Evolutionary conservation across 192 early-diverging fungal genomes (phyloP), one percentile per base, ranked within the genome.

Genomic region (Cladochytrium replicatum): DNA sequence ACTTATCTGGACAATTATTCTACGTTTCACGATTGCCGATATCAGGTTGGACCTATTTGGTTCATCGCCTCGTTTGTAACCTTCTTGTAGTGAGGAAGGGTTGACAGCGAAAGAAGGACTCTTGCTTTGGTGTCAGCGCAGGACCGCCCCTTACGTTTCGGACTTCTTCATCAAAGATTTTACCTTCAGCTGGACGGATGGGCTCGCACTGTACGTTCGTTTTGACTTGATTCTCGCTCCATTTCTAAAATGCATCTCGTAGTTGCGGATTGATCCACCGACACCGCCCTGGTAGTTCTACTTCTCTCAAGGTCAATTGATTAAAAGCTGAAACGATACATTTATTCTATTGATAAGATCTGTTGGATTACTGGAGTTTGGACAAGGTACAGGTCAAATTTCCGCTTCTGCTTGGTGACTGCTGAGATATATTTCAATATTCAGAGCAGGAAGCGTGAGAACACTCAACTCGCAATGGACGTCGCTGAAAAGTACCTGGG

Each of bases 1-100:
- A 9, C 80, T 97, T 77, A 87, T 97, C 50, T 97, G 94, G 94
- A 89, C 83, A 4, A 85, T 97, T 54, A 97, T 97, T 70, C 72
- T 97, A 52, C 80, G 94, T 54, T 97, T 97, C 61, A 87, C 89
- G 21, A 97, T 97, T 61, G 85, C 86, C 29, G 89, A 89, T 50
- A 95, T 95, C 54, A 89, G 56, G 81, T 83, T 66, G 37, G 48
- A 32, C 28, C 2, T 17, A n/a, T 22, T 8, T 30, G 27, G 8
- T 4, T 22, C 5, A 51, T n/a, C n/a, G n/a, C n/a, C n/a, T n/a
- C n/a, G n/a, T n/a, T 15, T 43, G 13, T 43, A 22, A 43, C 22
- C 7, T 43, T 43, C 27, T 46, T 24, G 8, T 55, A 86, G 85
- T 63, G 84, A 95, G 56, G 92, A 94, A 58, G 94, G 94, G 39